Base-by-base conservation (phyloP, 1,284 basidiomycete genomes). In the Cutaneotrichosporon sp. region DNA sequence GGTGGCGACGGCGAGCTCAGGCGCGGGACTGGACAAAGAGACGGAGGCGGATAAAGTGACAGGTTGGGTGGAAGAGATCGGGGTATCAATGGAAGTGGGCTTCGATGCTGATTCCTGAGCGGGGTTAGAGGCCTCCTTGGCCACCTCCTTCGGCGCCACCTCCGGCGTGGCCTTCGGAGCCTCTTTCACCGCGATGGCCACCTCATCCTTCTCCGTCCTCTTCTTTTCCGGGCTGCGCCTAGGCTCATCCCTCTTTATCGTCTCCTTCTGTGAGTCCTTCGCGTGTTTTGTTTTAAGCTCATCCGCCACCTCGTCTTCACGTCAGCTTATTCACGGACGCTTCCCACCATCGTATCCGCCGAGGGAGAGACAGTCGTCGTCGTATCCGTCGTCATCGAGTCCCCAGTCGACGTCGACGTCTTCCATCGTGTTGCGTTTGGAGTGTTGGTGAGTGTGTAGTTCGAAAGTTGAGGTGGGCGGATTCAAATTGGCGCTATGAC, bases 321-420 rank as follows among this genome's bases (percentile, higher is more conserved):
- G 49, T 51, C 26, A 51, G 49, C 22, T 30, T 9, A 22, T 11
- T 30, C 49, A 16, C 26, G 49, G 8, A 7, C 7, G n/a, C n/a
- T 16, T 63, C 65, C 31, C 21, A 58, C 65, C 34, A 46, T 40
- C 63, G n/a, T 63, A 62, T 10, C 65, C 65, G 22, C 62, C 62
- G 30, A 66, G 50, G 46, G 59, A 61, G 31, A 66, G 38, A 56
- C 62, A 63, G 56, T 66, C 65, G 46, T 66, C 65, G 36, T 66
- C 58, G 26, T 55, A 57, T 11, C 56, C 56, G 51, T 50, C 65
- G 16, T 67, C 69, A 34, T 70, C 70, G 51, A 68, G 60, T 16
- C 65, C 71, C 68, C 70, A 73, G 63, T 73, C 71, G 46, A 73
- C 69, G 55, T 71, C 71, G 16, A 68, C 70, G 21, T 71, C 70